A percentile compares a stretch with the other conserved stretches of the same genome.
Evolutionary conservation across 2,329 filamentous ascomycete genomes (phyloP).

Genomic region (Diplocarpon mali): DNA sequence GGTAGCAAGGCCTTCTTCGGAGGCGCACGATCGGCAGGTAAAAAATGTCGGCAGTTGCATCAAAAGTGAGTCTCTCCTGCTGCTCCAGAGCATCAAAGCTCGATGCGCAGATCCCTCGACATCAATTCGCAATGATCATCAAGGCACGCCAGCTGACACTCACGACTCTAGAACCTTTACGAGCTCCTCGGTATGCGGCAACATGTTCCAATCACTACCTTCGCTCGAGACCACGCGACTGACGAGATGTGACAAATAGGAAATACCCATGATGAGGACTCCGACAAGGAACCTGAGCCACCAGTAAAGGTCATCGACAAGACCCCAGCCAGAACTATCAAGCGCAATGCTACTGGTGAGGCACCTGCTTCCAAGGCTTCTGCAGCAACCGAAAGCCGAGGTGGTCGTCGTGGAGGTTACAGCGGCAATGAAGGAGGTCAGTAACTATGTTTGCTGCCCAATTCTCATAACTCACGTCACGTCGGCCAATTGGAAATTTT

Average conservation of each 20-base stretch:
- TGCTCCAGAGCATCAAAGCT: slow-evolving; percentile 9
- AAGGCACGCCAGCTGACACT: slow-evolving; percentile 29
- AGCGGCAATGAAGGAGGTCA: slow-evolving; percentile 80
- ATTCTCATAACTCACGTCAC: background rate
- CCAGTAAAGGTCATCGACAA: slow-evolving; percentile 88
- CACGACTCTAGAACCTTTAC: slow-evolving; percentile 70
- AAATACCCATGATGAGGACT: slow-evolving; percentile 54
- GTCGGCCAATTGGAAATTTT: background rate
- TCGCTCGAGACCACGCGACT: slow-evolving; percentile 21
- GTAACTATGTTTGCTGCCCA: slow-evolving; percentile 29
- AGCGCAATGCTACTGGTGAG: slow-evolving; percentile 78
- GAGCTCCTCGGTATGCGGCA: slow-evolving; percentile 81
- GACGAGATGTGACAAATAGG: slow-evolving; percentile 22
- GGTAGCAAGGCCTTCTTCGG: slow-evolving; percentile 30
- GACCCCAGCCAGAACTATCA: slow-evolving; percentile 57
- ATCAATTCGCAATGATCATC: slow-evolving; percentile 10
- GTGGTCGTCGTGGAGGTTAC: slow-evolving; percentile 40
- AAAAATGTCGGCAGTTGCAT: slow-evolving; percentile 30
- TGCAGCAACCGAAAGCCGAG: slow-evolving; percentile 19
- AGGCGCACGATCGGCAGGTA: slow-evolving; percentile 29
- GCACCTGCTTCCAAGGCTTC: slow-evolving; percentile 38
- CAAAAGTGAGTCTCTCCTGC: slow-evolving; percentile 18
- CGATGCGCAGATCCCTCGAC: slow-evolving; percentile 6
- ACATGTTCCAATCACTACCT: slow-evolving; percentile 10
- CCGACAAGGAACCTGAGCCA: slow-evolving; percentile 62